Evolutionary conservation across 148 eudicot genomes (phyloP), one percentile per base, ranked within the genome.

Genomic region (Rheum nobile): DNA sequence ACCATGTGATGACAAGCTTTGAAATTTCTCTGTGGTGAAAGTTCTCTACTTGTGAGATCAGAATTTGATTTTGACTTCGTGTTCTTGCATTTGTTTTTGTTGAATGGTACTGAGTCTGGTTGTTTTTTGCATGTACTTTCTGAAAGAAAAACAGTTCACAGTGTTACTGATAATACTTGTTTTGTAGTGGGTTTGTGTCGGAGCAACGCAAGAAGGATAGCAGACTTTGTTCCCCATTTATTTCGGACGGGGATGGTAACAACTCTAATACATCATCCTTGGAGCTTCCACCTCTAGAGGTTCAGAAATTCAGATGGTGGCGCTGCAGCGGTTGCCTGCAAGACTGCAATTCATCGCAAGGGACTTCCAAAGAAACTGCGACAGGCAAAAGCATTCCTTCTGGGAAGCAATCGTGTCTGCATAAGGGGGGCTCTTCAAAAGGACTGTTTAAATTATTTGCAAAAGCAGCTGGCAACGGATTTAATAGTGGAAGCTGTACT

Each of bases 121-220:
- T 35, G 29, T 42, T 22, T 19, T 37, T 38, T 24, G 19, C 37
- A 6, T 70, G 14, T n/a, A 31, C 29, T 38, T 38, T 37, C 14
- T n/a, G 59, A 46, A 14, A 24, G 4, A 11, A 29, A 29, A 21
- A 13, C n/a, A 2, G 2, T 12, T 41, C n/a, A 39, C 14, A 22
- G 10, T 71, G 9, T 41, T 32, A 16, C 52, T 46, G 37, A 37
- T 42, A 2, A 32, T 52, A 22, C 19, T 39, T n/a, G 14, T 10
- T 12, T 71, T 84, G 81, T 87, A 93, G 98, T 79, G 89, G 88
- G 42, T 88, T 82, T 79, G 90, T 84, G 50, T 82, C 86, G 50
- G 90, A 83, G 42, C 84, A 86, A 79, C 84, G 92, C 38, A 79
- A 82, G 77, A 87, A 77, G 71, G 84, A 90, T 73, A 74, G 77